Conservation (phyloP, 176 grass and related monocot genomes). For the Eleusine coracana region DNA sequence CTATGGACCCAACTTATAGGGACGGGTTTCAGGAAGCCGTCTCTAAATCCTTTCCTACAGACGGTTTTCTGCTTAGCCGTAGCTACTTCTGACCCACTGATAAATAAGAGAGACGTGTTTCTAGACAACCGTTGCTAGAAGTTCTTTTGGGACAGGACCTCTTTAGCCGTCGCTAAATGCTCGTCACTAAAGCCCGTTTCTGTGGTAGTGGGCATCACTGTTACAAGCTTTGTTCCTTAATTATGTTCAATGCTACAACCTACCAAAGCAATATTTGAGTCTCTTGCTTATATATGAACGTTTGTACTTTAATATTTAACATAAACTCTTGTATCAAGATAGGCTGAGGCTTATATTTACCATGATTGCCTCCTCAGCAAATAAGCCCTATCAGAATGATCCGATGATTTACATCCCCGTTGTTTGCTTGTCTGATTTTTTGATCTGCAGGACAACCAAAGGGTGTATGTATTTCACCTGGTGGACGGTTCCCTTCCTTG, state of each 20-base stretch:
- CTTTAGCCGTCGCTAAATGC: no score
- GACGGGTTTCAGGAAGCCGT: no score
- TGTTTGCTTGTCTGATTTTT: neutral
- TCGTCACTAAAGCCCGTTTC: no score
- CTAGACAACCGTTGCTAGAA: no score
- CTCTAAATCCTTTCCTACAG: no score
- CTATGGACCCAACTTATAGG: no score
- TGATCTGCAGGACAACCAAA: conserved; percentile 49
- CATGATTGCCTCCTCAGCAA: neutral
- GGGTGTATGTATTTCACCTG: conserved; percentile 79
- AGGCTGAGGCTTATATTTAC: neutral
- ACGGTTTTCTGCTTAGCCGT: no score
- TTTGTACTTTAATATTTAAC: neutral
- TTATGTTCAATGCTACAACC: neutral
- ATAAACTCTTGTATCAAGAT: neutral
- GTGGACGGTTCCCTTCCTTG: conserved; percentile 78
- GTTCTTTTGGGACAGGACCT: no score
- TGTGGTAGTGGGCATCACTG: neutral
- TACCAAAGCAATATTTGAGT: neutral
- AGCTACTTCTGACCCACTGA: no score
- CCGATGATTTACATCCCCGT: neutral
- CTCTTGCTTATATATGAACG: neutral
- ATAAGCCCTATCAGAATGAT: neutral
- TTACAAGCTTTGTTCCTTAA: neutral
- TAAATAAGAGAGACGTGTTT: no score